phyloP scores from a whole-genome alignment of 2,329 filamentous ascomycete species.

The Neonectria punicea region DNA sequence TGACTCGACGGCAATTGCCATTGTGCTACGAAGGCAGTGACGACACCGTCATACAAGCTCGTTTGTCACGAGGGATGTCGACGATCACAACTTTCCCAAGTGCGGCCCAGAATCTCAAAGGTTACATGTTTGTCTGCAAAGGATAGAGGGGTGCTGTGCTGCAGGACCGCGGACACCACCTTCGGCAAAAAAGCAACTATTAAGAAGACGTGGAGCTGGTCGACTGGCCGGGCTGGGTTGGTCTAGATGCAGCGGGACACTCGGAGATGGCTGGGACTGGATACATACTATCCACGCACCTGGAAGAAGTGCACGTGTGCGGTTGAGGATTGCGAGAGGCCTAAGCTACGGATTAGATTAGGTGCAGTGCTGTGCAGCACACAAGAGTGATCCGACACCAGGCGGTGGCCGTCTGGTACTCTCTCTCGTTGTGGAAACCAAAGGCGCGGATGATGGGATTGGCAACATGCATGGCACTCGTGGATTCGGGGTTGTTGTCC shows the following conservation, averaged over 20 bases:
- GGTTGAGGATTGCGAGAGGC: not conserved
- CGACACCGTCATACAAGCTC: not conserved
- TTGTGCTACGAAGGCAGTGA: not conserved
- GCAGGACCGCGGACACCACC: not conserved
- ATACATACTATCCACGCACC: not conserved
- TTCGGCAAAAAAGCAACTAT: not conserved
- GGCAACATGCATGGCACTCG: not conserved
- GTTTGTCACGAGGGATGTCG: not conserved
- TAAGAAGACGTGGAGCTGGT: not conserved
- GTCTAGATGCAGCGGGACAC: not conserved
- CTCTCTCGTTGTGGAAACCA: not conserved
- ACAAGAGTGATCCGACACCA: not conserved
- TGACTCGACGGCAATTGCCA: not conserved
- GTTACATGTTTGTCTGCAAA: not conserved
- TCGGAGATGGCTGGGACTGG: not conserved
- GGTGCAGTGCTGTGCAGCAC: not conserved
- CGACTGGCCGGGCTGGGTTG: not conserved
- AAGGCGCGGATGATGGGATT: not conserved
- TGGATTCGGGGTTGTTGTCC: not conserved
- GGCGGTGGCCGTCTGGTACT: not conserved
- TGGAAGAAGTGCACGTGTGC: slow-evolving; percentile 5
- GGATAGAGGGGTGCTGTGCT: not conserved
- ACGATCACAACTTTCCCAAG: not conserved
- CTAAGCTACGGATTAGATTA: not conserved
- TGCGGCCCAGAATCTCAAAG: not conserved